Percentiles rank a stretch among this genome's conserved stretches.
These are phyloP conservation scores for Boletus chippewaensis DNA, from an alignment of 1,284 basidiomycete genomes.

Conservation along the genomic window DNA sequence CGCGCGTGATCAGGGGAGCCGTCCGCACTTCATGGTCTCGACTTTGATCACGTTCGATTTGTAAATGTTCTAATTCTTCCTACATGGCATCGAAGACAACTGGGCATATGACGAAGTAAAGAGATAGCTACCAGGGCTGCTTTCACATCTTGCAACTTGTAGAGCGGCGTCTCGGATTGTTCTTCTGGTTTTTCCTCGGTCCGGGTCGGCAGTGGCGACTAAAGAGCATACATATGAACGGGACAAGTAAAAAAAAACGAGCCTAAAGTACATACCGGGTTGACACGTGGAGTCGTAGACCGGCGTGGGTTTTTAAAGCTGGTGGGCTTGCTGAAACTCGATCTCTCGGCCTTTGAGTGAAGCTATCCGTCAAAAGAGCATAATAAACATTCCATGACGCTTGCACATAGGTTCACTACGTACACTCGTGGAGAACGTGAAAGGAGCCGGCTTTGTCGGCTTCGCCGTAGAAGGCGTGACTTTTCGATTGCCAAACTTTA, in stretches of 20 bases:
- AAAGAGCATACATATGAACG: neutral
- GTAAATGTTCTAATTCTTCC: conserved; percentile 12
- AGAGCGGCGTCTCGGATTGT: neutral
- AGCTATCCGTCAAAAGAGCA: neutral
- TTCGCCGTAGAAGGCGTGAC: neutral
- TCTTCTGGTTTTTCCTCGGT: neutral
- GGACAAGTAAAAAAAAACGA: neutral
- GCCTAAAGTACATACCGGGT: neutral
- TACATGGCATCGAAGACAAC: neutral
- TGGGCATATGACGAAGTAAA: no score
- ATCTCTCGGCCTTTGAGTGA: neutral
- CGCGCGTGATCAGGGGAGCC: conserved; percentile 46
- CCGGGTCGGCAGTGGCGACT: neutral
- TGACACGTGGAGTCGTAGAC: neutral
- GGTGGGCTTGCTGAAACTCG: neutral
- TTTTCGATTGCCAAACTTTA: conserved; percentile 9
- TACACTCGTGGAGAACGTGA: conserved; percentile 8
- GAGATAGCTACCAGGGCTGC: neutral
- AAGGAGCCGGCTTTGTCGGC: conserved; percentile 2
- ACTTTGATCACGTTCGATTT: conserved; percentile 4
- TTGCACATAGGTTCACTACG: neutral
- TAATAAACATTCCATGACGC: neutral
- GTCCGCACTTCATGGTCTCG: conserved; percentile 39
- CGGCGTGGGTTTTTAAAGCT: neutral
- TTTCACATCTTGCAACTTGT: conserved; percentile 10